Conservation (phyloP, 306 rosid genomes). For the Cicer cuneatum region DNA sequence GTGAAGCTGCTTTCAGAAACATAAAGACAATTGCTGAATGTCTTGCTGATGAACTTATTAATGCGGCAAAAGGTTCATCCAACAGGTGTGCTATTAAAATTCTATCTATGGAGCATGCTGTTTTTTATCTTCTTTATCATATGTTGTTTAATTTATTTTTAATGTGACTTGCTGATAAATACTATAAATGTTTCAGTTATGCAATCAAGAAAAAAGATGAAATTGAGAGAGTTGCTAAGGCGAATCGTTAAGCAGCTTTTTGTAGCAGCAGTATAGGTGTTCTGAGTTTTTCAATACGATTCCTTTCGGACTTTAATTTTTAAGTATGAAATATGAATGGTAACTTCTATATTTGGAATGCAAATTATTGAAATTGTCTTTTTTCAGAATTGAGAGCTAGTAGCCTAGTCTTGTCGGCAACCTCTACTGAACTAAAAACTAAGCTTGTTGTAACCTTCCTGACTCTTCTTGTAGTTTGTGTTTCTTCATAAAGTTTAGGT, state of each 20-base stretch:
- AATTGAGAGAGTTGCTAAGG: too few relatives aligned
- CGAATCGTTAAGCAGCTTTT: conserved; percentile 51
- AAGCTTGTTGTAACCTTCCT: too few relatives aligned
- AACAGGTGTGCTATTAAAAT: conserved; percentile 48
- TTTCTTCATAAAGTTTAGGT: too few relatives aligned
- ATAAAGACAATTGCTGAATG: conserved; percentile 63
- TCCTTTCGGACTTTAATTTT: not conserved
- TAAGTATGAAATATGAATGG: too few relatives aligned
- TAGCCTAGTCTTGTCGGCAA: too few relatives aligned
- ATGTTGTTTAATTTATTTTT: not conserved
- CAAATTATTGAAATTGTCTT: too few relatives aligned
- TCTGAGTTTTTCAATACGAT: too few relatives aligned
- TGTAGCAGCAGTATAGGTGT: conserved; percentile 20
- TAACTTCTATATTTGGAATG: too few relatives aligned
- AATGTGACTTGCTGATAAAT: not conserved
- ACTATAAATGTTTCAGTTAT: not conserved
- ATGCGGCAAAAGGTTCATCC: conserved; percentile 72
- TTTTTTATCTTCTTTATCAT: not conserved
- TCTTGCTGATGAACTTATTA: conserved; percentile 44
- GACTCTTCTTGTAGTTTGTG: too few relatives aligned
- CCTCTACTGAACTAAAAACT: too few relatives aligned
- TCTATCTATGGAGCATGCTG: not conserved
- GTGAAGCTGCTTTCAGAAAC: conserved; percentile 69
- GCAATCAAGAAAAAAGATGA: too few relatives aligned
- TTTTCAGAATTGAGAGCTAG: too few relatives aligned